phyloP scores from a whole-genome alignment of 2,329 filamentous ascomycete species.

The Sphaerulina populicola region DNA sequence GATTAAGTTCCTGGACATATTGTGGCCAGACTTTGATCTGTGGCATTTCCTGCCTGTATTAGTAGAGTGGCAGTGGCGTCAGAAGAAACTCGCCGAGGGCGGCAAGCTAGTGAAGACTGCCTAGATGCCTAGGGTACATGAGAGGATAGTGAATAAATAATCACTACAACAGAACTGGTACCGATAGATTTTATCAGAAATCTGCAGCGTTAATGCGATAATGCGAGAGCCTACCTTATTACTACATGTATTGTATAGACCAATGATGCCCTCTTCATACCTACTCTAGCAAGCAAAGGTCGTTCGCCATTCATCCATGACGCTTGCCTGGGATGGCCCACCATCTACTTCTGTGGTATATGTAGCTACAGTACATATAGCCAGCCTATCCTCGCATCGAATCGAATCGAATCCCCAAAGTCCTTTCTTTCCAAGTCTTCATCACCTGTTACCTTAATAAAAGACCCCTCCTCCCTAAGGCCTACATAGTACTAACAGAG shows the following conservation, averaged over 20 bases:
- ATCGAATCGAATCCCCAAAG: no score
- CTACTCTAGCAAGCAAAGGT: neutral
- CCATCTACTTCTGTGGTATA: no score
- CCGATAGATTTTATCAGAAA: neutral
- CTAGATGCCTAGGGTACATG: neutral
- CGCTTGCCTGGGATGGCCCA: no score
- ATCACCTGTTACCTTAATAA: no score
- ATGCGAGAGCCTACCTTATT: neutral
- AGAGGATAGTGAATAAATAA: neutral
- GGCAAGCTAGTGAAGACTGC: conserved; percentile 14
- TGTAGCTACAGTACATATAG: no score
- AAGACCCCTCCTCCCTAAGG: no score
- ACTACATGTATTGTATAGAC: neutral
- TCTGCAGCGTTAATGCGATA: conserved; percentile 1
- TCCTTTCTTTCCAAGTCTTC: no score
- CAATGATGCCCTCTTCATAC: conserved; percentile 3
- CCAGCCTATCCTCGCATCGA: no score
- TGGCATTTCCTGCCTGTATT: conserved; percentile 89
- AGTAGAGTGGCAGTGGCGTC: conserved; percentile 73
- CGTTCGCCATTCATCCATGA: neutral
- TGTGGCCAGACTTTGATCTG: conserved; percentile 94
- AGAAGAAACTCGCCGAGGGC: conserved; percentile 36
- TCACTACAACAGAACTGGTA: neutral
- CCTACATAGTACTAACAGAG: no score
- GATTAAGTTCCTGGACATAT: conserved; percentile 80